Base-by-base conservation (phyloP, 805 yeast species). In the Ogataea nitratoaversa region DNA sequence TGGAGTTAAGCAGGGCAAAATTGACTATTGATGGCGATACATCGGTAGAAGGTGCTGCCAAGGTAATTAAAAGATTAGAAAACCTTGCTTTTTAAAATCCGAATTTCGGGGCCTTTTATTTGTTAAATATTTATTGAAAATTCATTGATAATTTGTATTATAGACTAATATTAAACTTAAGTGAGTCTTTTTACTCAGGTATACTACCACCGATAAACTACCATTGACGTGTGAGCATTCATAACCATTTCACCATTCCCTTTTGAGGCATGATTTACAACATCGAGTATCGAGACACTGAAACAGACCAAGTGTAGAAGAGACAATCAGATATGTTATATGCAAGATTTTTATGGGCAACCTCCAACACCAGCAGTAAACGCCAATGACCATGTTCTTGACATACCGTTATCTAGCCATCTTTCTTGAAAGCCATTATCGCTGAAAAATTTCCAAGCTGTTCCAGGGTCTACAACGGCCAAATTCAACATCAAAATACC, bases 1-100 rank as follows among this genome's bases (percentile, higher is more conserved):
- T 93, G 40, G 93, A 90, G 52, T 69, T 76, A 38, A 79, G 76
- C 47, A 71, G 93, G 48, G 84, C 96, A 0, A 79, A 81, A 58
- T 54, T 85, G 2, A 44, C 62, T 1, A 54, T 89, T 3, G 89
- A 79, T 4, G 77, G 78, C 40, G 56, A 54, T 33, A 49, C 57
- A 2, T 64, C 79, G 1, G 65, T 68, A 0, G 79, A 72, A 30
- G 88, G 90, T 2, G 82, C 86, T 3, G 89, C 89, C 1, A 72
- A 71, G 42, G 50, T 76, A 4, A 65, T 79, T 1, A 74, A 79
- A 54, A 74, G 79, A 1, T 62, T 86, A 42, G 95, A 85, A 56
- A 68, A 69, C 34, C 63, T 88, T 20, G 64, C 76, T 2, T 87
- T 87, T 57, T 86, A 62, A 53, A 28, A 22, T 8, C 7, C 25